Conservation (phyloP, 768 basidiomycete species). For the Lactarius sanguifluus region DNA sequence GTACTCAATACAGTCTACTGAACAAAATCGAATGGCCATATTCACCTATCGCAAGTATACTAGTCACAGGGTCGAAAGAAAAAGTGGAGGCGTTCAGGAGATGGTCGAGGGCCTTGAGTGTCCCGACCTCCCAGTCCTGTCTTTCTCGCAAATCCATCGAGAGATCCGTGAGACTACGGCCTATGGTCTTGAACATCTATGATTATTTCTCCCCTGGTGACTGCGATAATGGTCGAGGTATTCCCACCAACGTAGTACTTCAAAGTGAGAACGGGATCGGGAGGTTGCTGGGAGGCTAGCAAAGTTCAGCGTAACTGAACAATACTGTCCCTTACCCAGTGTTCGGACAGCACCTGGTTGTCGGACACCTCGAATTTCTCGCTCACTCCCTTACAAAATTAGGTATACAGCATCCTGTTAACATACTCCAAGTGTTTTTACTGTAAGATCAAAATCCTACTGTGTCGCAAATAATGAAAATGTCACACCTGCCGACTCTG, state of each 20-base stretch:
- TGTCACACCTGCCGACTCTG: no score
- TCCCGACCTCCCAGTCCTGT: constrained; percentile 56
- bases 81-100: constrained; percentile 51
- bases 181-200: constrained; percentile 24
- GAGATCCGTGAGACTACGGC: constrained; percentile 47
- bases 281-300: no score
- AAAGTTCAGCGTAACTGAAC: no score
- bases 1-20: constrained; percentile 2
- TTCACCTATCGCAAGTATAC: constrained; percentile 62
- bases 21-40: not conserved
- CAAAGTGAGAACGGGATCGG: not conserved
- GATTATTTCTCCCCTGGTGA: not conserved
- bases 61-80: constrained; percentile 58
- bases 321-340: no score
- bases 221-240: not conserved
- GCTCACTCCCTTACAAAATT: no score
- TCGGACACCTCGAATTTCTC: no score
- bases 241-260: not conserved
- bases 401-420: no score
- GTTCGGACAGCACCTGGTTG: no score
- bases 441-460: no score
- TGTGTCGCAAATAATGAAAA: no score
- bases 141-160: constrained; percentile 56
- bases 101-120: constrained; percentile 50
- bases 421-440: no score